A percentile compares a stretch with the other conserved stretches of the same genome.
phyloP scores from a whole-genome alignment of 768 basidiomycete genomes.

The Xerocomellus dryophilus region DNA sequence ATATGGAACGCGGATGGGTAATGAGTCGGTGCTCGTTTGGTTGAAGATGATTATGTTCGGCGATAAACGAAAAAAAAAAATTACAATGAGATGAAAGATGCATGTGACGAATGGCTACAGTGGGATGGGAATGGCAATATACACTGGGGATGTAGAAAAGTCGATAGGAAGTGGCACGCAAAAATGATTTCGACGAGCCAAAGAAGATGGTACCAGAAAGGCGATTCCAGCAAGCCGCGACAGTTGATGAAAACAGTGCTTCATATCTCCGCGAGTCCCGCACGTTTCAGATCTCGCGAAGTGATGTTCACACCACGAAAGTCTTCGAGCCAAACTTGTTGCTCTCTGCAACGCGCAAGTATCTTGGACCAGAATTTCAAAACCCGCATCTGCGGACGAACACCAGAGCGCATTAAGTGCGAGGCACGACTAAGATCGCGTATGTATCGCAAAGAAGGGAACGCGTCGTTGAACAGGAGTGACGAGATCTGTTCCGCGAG shows the following conservation, averaged over 20 bases:
- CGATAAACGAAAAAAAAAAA: slow-evolving; percentile 1
- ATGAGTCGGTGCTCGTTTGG: neutral
- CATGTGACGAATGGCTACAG: slow-evolving; percentile 30
- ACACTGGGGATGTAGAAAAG: slow-evolving; percentile 24
- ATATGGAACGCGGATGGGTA: slow-evolving; percentile 2
- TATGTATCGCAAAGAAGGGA: slow-evolving; percentile 58
- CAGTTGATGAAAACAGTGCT: neutral
- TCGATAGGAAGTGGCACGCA: slow-evolving; percentile 20
- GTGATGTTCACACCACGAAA: slow-evolving; percentile 59
- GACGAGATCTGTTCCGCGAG: slow-evolving; percentile 63
- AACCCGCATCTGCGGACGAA: slow-evolving; percentile 34
- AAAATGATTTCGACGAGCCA: slow-evolving; percentile 6
- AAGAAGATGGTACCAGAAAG: neutral
- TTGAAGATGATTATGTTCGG: neutral
- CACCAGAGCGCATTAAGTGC: slow-evolving; percentile 46
- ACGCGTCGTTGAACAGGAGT: slow-evolving; percentile 54
- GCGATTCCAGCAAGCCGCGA: neutral
- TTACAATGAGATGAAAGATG: slow-evolving; percentile 19
- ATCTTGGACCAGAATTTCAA: slow-evolving; percentile 51
- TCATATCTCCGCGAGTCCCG: slow-evolving; percentile 24
- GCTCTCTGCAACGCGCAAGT: slow-evolving; percentile 46
- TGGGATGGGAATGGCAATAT: slow-evolving; percentile 28
- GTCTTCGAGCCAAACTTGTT: slow-evolving; percentile 65
- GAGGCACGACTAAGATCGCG: slow-evolving; percentile 64
- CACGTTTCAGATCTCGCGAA: slow-evolving; percentile 39